These are phyloP conservation scores for Hanseniaspora taiwanica DNA, from an alignment of 805 yeast species.

Conservation along the genomic window DNA sequence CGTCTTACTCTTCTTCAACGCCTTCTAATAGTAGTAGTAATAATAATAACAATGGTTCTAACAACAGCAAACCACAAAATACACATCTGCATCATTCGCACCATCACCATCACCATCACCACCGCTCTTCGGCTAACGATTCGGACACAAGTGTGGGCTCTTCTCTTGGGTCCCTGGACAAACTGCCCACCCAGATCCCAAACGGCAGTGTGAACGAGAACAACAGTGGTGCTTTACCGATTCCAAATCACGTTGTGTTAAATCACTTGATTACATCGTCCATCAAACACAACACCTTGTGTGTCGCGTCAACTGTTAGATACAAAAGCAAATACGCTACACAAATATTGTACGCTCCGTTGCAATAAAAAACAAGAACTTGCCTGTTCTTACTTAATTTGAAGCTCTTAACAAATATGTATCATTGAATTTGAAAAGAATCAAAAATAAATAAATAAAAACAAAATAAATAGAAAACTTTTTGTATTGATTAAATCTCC, in stretches of 20 bases:
- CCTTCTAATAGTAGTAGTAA: slow-evolving; percentile 15
- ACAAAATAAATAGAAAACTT: no score
- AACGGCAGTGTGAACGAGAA: slow-evolving; percentile 37
- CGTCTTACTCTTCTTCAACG: slow-evolving; percentile 29
- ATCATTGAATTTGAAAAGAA: not conserved
- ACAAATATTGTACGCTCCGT: slow-evolving; percentile 82
- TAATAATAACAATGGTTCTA: not conserved
- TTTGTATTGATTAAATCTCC: no score
- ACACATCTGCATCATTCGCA: slow-evolving; percentile 13
- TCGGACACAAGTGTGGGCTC: not conserved
- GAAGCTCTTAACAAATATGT: not conserved
- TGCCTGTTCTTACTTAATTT: not conserved
- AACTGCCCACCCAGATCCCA: slow-evolving; percentile 15
- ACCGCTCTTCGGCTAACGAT: no score
- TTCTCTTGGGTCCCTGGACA: not conserved
- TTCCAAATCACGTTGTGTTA: slow-evolving; percentile 88
- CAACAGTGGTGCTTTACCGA: slow-evolving; percentile 78
- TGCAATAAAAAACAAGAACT: slow-evolving; percentile 26
- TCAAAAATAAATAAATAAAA: no score
- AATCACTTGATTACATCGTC: slow-evolving; percentile 94
- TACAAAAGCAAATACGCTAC: slow-evolving; percentile 83
- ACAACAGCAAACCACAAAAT: no score
- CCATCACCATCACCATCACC: slow-evolving; percentile 2
- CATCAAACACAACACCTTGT: slow-evolving; percentile 83
- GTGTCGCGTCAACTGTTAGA: slow-evolving; percentile 84